Evolutionary conservation across 345 rosid genomes (phyloP), one percentile per base, ranked within the genome.

Genomic region (Clausena lansium): DNA sequence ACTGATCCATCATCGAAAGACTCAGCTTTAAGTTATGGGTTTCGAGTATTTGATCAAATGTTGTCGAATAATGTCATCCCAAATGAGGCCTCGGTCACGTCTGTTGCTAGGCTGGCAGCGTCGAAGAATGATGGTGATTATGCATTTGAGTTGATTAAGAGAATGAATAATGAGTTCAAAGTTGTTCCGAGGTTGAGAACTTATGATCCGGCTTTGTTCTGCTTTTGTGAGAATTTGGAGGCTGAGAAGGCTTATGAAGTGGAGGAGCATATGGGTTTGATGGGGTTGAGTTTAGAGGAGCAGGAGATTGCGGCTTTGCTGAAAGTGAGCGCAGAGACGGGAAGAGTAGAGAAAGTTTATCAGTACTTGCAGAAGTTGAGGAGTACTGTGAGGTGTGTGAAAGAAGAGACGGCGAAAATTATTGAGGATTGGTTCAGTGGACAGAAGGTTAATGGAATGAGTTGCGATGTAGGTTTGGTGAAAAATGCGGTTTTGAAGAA

Each of bases 181-280:
- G 79, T 82, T 27, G 57, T 69, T 78, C 99, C 98, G 0, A 83
- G 98, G 24, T 76, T 95, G 83, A 87, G 99, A 66, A 93, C 98
- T 5, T 91, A 85, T 68, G 86, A 88, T 82, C 99, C 98, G 0
- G 93, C 87, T 17, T 82, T 95, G 86, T 81, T 89, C 36, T 89
- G 92, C 80, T 93, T 89, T 60, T 93, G 98, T 68, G 87, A 83
- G 70, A 92, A 78, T 28, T 67, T 87, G 79, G 94, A 91, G 81
- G 89, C 91, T 17, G 91, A 88, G 14, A 93, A 82, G 86, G 93
- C 92, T 19, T 93, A 89, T 28, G 93, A 91, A 58, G 94, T 95
- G 70, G 98, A 93, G 86, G 89, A 88, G 77, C 91, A 90, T 83
- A 89, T 93, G 90, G 83, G 33, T 28, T 67, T 77, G 22, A 79